A percentile compares a stretch with the other conserved stretches of the same genome.
Evolutionary conservation across 768 basidiomycete species (phyloP).

Genomic region (Podaxis sp.): DNA sequence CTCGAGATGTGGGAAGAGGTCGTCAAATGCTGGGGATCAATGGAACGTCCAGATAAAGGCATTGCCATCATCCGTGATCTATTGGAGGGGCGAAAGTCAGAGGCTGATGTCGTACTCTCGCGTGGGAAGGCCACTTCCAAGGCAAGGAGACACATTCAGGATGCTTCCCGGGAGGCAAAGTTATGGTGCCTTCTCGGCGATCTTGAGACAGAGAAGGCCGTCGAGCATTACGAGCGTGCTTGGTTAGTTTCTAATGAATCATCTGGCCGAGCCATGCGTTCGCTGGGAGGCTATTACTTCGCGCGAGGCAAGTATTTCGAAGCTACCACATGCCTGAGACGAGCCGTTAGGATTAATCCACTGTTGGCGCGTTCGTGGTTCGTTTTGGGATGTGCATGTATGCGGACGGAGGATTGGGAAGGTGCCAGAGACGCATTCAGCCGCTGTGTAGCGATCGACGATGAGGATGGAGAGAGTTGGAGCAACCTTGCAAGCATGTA

Average conservation of each 20-base stretch:
- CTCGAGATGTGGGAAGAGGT: slow-evolving; percentile 99
- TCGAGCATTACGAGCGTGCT: slow-evolving; percentile 73
- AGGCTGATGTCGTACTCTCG: slow-evolving; percentile 67
- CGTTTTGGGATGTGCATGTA: slow-evolving; percentile 87
- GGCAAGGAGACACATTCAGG: slow-evolving; percentile 40
- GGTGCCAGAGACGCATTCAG: slow-evolving; percentile 80
- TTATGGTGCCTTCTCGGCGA: slow-evolving; percentile 95
- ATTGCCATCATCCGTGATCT: slow-evolving; percentile 80
- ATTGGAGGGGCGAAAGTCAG: slow-evolving; percentile 78
- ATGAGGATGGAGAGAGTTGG: slow-evolving; percentile 98
- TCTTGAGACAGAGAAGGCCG: slow-evolving; percentile 68
- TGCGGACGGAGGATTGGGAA: slow-evolving; percentile 81
- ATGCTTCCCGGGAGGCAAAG: slow-evolving; percentile 78
- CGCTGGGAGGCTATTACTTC: slow-evolving; percentile 83
- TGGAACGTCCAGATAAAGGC: slow-evolving; percentile 78
- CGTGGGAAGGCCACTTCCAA: slow-evolving; percentile 50
- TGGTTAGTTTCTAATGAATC: slow-evolving; percentile 79
- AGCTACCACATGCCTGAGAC: slow-evolving; percentile 62
- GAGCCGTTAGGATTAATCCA: slow-evolving; percentile 86
- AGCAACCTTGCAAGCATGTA: slow-evolving; percentile 95
- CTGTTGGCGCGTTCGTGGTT: slow-evolving; percentile 90
- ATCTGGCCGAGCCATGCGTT: slow-evolving; percentile 89
- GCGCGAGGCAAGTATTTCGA: slow-evolving; percentile 56
- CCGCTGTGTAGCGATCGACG: slow-evolving; percentile 86
- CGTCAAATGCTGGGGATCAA: slow-evolving; percentile 77